Evolutionary conservation across 768 basidiomycete genomes (phyloP).

Genomic region (Sutorius australiensis): DNA sequence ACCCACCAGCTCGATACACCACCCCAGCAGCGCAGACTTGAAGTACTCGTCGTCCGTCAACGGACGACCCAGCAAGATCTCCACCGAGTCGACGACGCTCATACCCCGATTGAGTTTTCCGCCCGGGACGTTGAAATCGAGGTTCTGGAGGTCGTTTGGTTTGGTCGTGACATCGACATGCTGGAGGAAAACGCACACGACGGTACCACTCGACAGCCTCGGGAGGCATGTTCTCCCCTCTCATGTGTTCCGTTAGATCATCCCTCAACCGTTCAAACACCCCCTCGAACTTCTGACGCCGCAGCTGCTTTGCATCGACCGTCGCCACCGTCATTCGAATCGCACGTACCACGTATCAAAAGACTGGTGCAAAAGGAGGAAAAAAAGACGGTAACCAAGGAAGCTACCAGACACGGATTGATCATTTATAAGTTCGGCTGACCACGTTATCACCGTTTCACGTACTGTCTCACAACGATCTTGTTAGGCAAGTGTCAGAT

Average conservation of each 20-base stretch:
- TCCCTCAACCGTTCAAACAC: constrained; percentile 71
- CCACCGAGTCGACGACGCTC: constrained; percentile 89
- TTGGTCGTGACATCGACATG: neutral
- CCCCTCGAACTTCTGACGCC: constrained; percentile 62
- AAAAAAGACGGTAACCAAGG: neutral
- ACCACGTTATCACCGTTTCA: neutral
- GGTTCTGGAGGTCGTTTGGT: constrained; percentile 41
- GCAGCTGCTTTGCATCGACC: constrained; percentile 37
- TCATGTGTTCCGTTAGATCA: constrained; percentile 70
- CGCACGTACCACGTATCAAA: neutral
- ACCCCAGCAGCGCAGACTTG: constrained; percentile 84
- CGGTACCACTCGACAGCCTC: constrained; percentile 78
- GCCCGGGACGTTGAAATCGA: constrained; percentile 93
- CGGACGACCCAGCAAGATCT: constrained; percentile 72
- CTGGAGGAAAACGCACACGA: constrained; percentile 46
- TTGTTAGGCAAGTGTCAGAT: neutral
- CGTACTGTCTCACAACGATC: neutral
- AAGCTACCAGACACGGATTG: neutral
- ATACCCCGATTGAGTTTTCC: constrained; percentile 97
- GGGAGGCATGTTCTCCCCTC: constrained; percentile 69
- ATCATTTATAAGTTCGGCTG: constrained; percentile 1
- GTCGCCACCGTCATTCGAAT: constrained; percentile 15
- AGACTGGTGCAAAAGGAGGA: neutral
- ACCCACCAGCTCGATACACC: constrained; percentile 93
- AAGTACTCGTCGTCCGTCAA: constrained; percentile 84